These are phyloP conservation scores for Cladosporium sp. DNA, from an alignment of 2,329 filamentous ascomycete genomes.

Conservation along the genomic window DNA sequence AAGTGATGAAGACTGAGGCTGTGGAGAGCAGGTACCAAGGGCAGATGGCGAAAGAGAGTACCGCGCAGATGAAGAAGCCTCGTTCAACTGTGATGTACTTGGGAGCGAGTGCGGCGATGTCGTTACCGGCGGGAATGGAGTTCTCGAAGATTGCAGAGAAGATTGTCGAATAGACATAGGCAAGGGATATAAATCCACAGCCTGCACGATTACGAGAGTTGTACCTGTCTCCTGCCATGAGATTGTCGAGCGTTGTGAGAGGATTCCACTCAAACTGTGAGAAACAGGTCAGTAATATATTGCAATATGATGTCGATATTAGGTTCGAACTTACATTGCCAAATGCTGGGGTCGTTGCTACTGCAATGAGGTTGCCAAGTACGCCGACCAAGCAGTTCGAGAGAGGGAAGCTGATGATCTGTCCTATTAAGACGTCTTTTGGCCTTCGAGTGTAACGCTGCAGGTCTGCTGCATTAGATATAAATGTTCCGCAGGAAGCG, in stretches of 20 bases:
- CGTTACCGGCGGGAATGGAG: constrained; percentile 56
- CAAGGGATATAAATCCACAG: background rate
- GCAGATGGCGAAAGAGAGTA: constrained; percentile 80
- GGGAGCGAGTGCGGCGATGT: constrained; percentile 56
- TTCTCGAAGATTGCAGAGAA: constrained; percentile 49
- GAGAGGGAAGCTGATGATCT: constrained; percentile 1
- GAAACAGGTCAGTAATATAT: background rate
- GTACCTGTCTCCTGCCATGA: constrained; percentile 3
- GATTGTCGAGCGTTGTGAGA: constrained; percentile 1
- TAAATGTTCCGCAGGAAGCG: background rate
- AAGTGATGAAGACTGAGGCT: constrained; percentile 84
- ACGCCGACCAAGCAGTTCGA: constrained; percentile 3
- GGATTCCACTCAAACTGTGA: background rate
- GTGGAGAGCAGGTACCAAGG: constrained; percentile 77
- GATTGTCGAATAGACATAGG: constrained; percentile 2
- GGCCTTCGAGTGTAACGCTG: background rate
- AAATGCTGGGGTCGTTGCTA: background rate
- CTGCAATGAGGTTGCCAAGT: constrained; percentile 4
- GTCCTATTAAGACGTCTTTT: background rate
- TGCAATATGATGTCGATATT: background rate
- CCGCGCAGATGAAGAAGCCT: constrained; percentile 81
- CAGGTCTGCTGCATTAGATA: background rate
- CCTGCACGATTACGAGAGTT: background rate
- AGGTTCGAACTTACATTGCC: background rate
- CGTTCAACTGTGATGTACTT: constrained; percentile 70